These are phyloP conservation scores for Boehmeria nivea DNA, from an alignment of 306 rosid genomes.

Conservation along the genomic window DNA sequence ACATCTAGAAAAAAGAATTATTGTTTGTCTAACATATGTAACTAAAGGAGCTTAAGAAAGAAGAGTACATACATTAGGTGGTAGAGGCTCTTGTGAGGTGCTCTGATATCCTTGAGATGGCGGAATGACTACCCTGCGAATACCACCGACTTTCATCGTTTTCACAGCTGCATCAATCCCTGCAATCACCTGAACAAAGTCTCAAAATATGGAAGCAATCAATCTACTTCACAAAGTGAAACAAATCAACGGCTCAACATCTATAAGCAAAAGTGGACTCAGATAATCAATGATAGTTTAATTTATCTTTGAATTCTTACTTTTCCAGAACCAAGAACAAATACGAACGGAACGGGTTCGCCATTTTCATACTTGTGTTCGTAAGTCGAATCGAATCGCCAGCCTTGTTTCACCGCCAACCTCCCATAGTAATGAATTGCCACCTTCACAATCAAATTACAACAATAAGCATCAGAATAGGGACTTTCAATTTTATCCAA, in stretches of 20 bases:
- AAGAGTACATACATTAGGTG: conserved; percentile 64
- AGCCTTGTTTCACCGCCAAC: conserved; percentile 91
- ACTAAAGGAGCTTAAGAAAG: conserved; percentile 11
- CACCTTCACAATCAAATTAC: conserved; percentile 46
- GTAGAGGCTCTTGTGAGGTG: conserved; percentile 86
- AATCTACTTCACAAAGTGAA: no score
- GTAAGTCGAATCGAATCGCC: conserved; percentile 96
- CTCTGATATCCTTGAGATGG: conserved; percentile 89
- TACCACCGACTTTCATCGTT: conserved; percentile 85
- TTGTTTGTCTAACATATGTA: no score
- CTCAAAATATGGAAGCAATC: no score
- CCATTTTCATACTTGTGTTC: conserved; percentile 89
- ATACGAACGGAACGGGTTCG: conserved; percentile 69
- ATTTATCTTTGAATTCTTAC: conserved; percentile 27
- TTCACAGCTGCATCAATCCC: conserved; percentile 79
- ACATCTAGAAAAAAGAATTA: no score
- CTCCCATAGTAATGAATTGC: conserved; percentile 90
- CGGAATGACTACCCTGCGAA: conserved; percentile 73
- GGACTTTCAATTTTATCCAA: no score
- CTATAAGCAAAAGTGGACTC: no score
- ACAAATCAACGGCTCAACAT: no score
- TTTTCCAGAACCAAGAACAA: conserved; percentile 71
- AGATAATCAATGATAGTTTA: no score
- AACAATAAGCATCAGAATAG: no score
- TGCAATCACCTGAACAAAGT: conserved; percentile 52